Evolutionary conservation across 805 yeast species (phyloP), one percentile per base, ranked within the genome.

Genomic region (Myxozyma geophila): DNA sequence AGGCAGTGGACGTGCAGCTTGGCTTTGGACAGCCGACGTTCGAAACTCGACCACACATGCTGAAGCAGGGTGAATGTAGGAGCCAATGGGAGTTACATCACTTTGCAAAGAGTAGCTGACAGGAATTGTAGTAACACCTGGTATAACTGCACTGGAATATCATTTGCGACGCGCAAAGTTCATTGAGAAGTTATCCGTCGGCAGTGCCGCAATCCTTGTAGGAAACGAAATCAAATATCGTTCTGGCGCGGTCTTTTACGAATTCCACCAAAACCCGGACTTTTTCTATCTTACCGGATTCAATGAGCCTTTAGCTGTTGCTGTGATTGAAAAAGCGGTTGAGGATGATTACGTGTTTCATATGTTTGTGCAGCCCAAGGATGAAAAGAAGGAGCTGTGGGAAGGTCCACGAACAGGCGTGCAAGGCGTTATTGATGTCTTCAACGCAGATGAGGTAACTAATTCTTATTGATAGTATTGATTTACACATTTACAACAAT

Each of bases 341-440:
- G 59, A 60, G 17, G 59, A 59, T 13, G 68, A 70, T 28, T 60
- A 62, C 56, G 79, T 84, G 41, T 8, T 83, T 89, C 68, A 93
- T 90, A 83, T 95, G 87, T 78, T 92, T 55, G 96, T 93, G 2
- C 97, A 92, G 2, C 92, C 91, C 15, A 88, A 88, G 73, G 89
- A 92, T 73, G 82, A 85, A 6, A 81, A 80, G 54, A 84, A 83
- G 23, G 99, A 95, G 76, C 85, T 88, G 67, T 95, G 99, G 99
- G 98, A 93, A 70, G 99, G 99, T 12, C 87, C 84, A 50, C 83
- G 96, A 70, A 88, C 96, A 17, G 99, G 99, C 0, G 81, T 87
- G 2, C 84, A 87, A 54, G 97, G 96, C 15, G 97, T 88, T 0
- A 77, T 76, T 47, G 93, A 91, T 55, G 85, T 87, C 52, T 95